Conservation (phyloP, 345 rosid genomes). For the Hibiscus syriacus region DNA sequence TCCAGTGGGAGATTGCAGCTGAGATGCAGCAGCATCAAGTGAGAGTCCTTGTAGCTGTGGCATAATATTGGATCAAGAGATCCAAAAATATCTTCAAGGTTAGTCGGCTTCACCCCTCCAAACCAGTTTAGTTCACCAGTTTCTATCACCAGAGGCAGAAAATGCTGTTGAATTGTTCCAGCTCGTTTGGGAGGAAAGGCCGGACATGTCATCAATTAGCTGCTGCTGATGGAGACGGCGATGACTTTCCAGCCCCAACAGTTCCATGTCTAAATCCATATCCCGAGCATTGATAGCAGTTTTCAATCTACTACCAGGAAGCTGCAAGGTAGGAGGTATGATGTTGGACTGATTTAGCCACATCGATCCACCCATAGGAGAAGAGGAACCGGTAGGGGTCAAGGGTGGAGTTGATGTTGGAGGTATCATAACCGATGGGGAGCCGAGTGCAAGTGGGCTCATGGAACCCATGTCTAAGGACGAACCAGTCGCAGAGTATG, state of each 20-base stretch:
- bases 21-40: conserved; percentile 27
- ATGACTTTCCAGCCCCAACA: conserved; percentile 30
- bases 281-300: conserved; percentile 54
- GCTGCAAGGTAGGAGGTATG: conserved; percentile 62
- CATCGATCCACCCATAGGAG: conserved; percentile 43
- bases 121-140: conserved; percentile 43
- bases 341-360: conserved; percentile 48
- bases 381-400: conserved; percentile 55
- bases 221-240: conserved; percentile 28
- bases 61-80: conserved; percentile 29
- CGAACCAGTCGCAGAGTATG: conserved; percentile 40
- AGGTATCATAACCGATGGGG: conserved; percentile 39
- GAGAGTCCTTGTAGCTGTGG: conserved; percentile 40
- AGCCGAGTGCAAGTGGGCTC: conserved; percentile 56
- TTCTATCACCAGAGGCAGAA: conserved; percentile 32
- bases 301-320: conserved; percentile 77
- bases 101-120: conserved; percentile 54
- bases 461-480: conserved; percentile 58
- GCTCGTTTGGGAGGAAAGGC: conserved; percentile 49
- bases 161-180: conserved; percentile 51
- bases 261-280: conserved; percentile 50
- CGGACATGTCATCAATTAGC: conserved; percentile 45
- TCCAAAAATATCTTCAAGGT: conserved; percentile 62
- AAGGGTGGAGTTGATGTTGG: conserved; percentile 58
- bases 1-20: conserved; percentile 36